Evolutionary conservation across 2,329 filamentous ascomycete species (phyloP), one percentile per base, ranked within the genome.

Genomic region (Botryotinia globosa): DNA sequence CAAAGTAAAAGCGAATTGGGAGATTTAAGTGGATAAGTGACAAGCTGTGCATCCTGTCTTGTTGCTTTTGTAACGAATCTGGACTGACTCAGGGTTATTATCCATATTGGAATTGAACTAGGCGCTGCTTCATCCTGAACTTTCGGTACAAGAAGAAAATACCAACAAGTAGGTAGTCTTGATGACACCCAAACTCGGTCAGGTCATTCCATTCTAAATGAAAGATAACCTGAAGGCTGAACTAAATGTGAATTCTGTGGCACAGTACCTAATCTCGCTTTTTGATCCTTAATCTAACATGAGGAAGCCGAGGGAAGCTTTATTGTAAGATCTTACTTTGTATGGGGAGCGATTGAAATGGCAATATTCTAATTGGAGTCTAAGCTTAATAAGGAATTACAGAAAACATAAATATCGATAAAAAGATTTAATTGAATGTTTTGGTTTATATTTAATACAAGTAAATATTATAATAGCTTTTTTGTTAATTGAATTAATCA

Each of bases 21-120:
- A 64, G 61, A 64, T 64, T 64, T 42, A 45, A 32, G 39, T 64
- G 39, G 39, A 39, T 42, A 25, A 45, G 61, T 64, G n/a, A 64
- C 20, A 32, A 56, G 51, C 51, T 32, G n/a, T 56, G 7, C 51
- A 56, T 56, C n/a, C 51, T 56, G 51, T 29, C 1, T 56, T 18
- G n/a, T 56, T 56, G 51, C 51, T 56, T 29, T 56, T 56, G n/a
- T 29, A 56, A 56, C 29, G 16, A 56, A 29, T 29, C 51, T 56
- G 3, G 51, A 56, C 51, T 56, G 51, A 56, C 51, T 56, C 51
- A 18, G 51, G n/a, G 9, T 56, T 56, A 29, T 54, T 29, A 18
- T 56, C n/a, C n/a, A 4, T 54, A 54, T 54, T 54, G n/a, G 51
- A 54, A 29, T 54, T 18, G 51, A 18, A 29, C 32, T 29, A 29